phyloP scores from a whole-genome alignment of 345 rosid species.

The Pistacia atlantica region DNA sequence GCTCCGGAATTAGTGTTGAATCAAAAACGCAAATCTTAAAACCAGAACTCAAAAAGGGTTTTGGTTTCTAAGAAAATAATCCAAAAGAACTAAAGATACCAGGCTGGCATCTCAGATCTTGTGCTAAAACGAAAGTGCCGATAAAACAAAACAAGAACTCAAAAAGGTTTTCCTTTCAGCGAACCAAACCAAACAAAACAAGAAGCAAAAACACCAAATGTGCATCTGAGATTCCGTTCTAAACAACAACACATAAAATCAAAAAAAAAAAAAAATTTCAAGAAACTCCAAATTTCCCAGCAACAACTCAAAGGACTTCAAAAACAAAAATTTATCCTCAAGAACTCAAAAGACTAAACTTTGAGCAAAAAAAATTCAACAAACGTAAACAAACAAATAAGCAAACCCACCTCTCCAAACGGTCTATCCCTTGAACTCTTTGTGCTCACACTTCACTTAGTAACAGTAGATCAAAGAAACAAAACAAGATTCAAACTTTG shows the following conservation, averaged over 20 bases:
- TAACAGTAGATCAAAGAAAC: neutral
- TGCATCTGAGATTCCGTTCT: neutral
- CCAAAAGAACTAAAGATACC: neutral
- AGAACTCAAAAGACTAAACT: neutral
- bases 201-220: neutral
- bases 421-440: neutral
- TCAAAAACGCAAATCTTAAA: neutral
- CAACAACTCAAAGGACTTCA: neutral
- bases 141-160: neutral
- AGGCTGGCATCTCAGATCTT: neutral
- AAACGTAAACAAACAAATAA: neutral
- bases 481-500: neutral
- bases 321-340: neutral
- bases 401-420: neutral
- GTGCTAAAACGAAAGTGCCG: neutral
- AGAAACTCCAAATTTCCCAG: neutral
- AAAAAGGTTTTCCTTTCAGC: neutral
- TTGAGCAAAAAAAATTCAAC: neutral
- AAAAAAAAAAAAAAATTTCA: neutral
- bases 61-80: neutral
- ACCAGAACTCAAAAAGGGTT: neutral
- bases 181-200: neutral
- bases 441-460: neutral
- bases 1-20: neutral
- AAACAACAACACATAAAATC: neutral